Conservation (phyloP, 352 stramenopile species). For the Phytopythium montanum region DNA sequence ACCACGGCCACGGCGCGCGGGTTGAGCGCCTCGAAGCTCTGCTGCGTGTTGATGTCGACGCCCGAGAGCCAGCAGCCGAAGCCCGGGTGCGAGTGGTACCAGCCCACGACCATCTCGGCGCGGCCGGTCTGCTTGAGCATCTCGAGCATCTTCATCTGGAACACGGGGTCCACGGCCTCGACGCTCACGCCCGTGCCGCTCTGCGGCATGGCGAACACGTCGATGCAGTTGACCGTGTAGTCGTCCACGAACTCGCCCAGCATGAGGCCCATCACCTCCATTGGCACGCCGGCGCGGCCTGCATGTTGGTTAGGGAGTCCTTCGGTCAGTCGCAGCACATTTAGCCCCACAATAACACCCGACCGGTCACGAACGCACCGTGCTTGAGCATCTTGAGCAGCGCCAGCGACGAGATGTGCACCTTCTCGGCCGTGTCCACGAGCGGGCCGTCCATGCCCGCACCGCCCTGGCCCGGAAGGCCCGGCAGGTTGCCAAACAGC, state of each 20-base stretch:
- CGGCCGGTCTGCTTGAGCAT: conserved; percentile 99
- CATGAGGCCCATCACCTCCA: conserved; percentile 99
- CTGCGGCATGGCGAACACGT: conserved; percentile 99
- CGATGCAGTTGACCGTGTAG: conserved; percentile 99
- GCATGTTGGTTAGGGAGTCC: too few relatives aligned
- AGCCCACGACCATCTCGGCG: conserved; percentile 94
- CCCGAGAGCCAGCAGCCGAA: conserved; percentile 99
- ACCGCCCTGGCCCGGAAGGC: conserved; percentile 62
- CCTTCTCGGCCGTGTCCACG: conserved; percentile 98
- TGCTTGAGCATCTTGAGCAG: conserved; percentile 99
- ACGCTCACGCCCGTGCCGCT: conserved; percentile 93
- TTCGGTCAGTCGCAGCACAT: background rate
- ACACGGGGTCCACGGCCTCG: conserved; percentile 99
- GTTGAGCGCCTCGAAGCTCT: conserved; percentile 99
- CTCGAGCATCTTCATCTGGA: conserved; percentile 99
- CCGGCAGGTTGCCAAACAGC: conserved; percentile 83
- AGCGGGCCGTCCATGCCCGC: conserved; percentile 88
- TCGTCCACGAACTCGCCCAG: conserved; percentile 99
- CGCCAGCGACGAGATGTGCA: conserved; percentile 98
- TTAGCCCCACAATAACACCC: too few relatives aligned
- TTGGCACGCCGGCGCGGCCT: conserved; percentile 97
- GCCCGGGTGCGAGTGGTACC: conserved; percentile 99
- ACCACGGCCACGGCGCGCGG: conserved; percentile 96
- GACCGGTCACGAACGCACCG: conserved; percentile 51
- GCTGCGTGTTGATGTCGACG: conserved; percentile 99